Evolutionary conservation across 2,329 filamentous ascomycete genomes (phyloP).

Genomic region (Penicillium sp.): DNA sequence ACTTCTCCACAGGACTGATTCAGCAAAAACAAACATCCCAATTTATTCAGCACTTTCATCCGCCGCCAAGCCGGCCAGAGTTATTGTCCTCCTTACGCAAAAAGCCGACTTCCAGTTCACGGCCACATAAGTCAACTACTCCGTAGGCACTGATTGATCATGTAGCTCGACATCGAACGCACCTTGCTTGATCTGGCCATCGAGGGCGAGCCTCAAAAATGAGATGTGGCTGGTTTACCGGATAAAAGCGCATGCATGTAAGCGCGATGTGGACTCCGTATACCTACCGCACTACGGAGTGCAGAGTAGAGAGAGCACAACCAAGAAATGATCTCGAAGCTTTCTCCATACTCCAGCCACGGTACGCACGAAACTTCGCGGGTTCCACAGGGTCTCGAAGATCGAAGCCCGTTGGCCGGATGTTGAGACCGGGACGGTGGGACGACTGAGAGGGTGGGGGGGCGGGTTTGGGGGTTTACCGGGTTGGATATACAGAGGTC

Average conservation of each 20-base stretch:
- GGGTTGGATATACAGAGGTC: neutral
- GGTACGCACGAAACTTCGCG: neutral
- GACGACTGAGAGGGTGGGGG: neutral
- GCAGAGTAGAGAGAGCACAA: neutral
- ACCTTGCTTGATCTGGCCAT: neutral
- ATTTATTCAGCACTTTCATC: too few relatives aligned
- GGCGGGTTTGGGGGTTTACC: neutral
- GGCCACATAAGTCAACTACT: too few relatives aligned
- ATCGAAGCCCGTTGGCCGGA: neutral
- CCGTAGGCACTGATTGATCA: neutral
- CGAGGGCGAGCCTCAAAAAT: neutral
- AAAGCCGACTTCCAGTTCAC: too few relatives aligned
- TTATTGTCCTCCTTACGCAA: too few relatives aligned
- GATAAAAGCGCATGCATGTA: neutral
- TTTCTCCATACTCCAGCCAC: neutral
- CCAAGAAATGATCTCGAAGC: neutral
- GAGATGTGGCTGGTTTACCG: neutral
- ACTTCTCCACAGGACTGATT: too few relatives aligned
- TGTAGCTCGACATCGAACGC: neutral
- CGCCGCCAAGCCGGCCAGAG: too few relatives aligned
- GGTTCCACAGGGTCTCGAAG: neutral
- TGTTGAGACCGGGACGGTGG: neutral
- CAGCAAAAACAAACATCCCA: too few relatives aligned
- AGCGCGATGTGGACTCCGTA: neutral
- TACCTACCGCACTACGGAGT: neutral